phyloP scores from a whole-genome alignment of 2,329 filamentous ascomycete genomes.

The Trichophyton rubrum region DNA sequence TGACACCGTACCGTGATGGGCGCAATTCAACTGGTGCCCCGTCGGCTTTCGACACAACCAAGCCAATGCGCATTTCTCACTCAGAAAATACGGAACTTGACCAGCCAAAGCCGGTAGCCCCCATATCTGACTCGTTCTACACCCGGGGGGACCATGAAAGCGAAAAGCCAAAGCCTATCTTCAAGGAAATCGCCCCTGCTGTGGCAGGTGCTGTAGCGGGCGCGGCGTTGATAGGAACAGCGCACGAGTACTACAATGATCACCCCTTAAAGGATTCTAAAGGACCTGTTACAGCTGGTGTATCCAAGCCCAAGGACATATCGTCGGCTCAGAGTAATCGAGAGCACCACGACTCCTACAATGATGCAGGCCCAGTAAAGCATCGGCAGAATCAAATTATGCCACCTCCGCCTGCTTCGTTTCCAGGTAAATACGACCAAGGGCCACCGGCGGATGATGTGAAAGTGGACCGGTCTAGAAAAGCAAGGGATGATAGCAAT shows the following conservation, averaged over 20 bases:
- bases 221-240: not conserved
- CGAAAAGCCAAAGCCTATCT: not conserved
- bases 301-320: not conserved
- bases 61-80: constrained; percentile 21
- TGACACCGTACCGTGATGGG: constrained; percentile 40
- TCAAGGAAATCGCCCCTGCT: constrained; percentile 25
- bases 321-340: not conserved
- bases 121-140: constrained; percentile 58
- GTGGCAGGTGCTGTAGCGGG: not conserved
- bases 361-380: not conserved
- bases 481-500: not conserved
- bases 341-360: not conserved
- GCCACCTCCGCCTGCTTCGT: not conserved
- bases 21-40: not conserved
- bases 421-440: not conserved
- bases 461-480: not conserved
- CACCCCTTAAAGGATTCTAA: not conserved
- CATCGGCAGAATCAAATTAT: not conserved
- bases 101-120: constrained; percentile 68
- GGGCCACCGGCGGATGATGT: not conserved
- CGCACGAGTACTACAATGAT: not conserved
- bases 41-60: not conserved
- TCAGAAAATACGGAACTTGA: constrained; percentile 59
- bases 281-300: not conserved
- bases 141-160: constrained; percentile 26